Base-by-base conservation (phyloP, 2,329 filamentous ascomycete genomes). In the Colletotrichum scovillei region DNA sequence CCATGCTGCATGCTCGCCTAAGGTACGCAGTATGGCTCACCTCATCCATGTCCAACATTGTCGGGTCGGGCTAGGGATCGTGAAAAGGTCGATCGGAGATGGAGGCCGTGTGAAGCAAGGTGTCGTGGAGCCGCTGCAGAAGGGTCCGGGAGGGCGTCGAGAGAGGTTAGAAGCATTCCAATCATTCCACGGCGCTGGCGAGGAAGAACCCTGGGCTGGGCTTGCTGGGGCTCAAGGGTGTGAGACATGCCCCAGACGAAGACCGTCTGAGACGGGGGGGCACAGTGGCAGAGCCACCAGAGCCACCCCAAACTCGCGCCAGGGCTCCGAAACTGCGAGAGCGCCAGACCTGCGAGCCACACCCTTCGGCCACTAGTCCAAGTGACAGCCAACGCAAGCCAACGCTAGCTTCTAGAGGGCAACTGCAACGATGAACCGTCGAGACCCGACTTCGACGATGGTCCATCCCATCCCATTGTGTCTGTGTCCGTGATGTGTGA, bases 231-330 rank as follows among this genome's bases (percentile, higher is more conserved):
- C 57, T 60, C 63, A 55, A 30, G 72, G 69, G 68, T 74, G 28
- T 80, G 79, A 81, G 78, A 81, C 79, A 75, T 57, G 72, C 72
- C 73, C 78, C 78, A 76, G 78, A 80, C 79, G 73, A 69, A 69
- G 74, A 64, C 74, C 77, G 79, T 81, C 76, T 77, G 78, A 77
- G 76, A 62, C 63, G 63, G 58, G 63, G 58, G 68, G 64, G 63
- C 52, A 53, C 46, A 35, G 22, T 57, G 19, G 9, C 42, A 42
- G 38, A 42, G 38, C 38, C 38, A 42, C 38, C 38, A 42, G 32
- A 35, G 32, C 11, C 38, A 42, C 42, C 57, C 67, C 58, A 72
- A 26, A 53, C 65, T 69, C 70, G 67, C 58, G 52, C 28, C 52
- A 67, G 58, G 46, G 69, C 69, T 52, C 52, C 69, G 66, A 73